Base-by-base conservation (phyloP, 805 yeast genomes). In the Candida namnaoensis region DNA sequence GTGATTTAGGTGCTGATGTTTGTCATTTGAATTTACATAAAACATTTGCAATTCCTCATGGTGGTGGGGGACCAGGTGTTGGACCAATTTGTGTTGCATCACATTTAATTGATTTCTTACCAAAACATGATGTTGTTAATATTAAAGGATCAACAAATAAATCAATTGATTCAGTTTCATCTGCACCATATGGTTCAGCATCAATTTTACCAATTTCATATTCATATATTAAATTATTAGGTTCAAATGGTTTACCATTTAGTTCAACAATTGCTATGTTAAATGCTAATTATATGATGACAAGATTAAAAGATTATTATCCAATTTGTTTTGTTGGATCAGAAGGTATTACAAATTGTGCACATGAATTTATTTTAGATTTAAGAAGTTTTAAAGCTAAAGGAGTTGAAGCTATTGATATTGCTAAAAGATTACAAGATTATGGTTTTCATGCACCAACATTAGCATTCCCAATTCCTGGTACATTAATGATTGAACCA, bases 31-130 rank as follows among this genome's bases (percentile, higher is more conserved):
- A 93, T 62, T 72, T 93, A 59, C 99, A 93, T 71, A 93, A 93
- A 68, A 93, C 99, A 1, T 93, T 93, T 71, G 88, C 97, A 37
- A 88, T 93, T 57, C 95, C 96, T 42, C 99, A 93, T 57, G 99
- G 99, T 57, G 99, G 99, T 59, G 99, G 99, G 60, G 99, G 99
- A 36, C 99, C 99, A 35, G 99, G 98, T 58, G 95, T 88, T 55
- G 99, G 97, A 15, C 98, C 98, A 40, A 93, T 93, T 48, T 88
- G 98, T 72, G 98, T 91, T 43, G 82, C 80, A 51, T 66, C 72
- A 39, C 95, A 88, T 62, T 70, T 93, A 53, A 74, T 72, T 36
- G 86, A 87, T 41, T 88, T 77, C 65, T 72, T 93, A 53, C 99
- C 99, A 37, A 68, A 71, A 12, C 97, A 93, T 64, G 73, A 76